phyloP scores from a whole-genome alignment of 2,329 filamentous ascomycete genomes.

The Zasmidium cellare region DNA sequence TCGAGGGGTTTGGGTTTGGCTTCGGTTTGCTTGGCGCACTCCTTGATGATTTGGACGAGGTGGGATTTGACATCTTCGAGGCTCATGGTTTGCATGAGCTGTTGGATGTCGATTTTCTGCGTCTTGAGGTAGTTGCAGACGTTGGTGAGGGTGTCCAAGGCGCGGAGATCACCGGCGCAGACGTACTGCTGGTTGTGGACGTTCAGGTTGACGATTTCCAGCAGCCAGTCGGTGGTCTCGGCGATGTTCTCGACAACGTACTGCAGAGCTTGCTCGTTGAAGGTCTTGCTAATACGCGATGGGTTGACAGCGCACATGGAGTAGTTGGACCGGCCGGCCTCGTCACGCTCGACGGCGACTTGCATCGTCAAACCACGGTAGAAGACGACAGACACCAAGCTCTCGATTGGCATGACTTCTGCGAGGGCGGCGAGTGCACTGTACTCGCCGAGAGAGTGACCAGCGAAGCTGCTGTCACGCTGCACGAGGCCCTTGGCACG shows the following conservation, averaged over 20 bases:
- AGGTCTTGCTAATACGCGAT: constrained; percentile 95
- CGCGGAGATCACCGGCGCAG: constrained; percentile 65
- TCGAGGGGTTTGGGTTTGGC: constrained; percentile 85
- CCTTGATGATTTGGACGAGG: constrained; percentile 85
- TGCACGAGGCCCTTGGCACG: constrained; percentile 94
- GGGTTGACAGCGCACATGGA: constrained; percentile 99
- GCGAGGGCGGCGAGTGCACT: constrained; percentile 93
- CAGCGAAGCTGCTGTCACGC: constrained; percentile 93
- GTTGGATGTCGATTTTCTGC: constrained; percentile 95
- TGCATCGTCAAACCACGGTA: constrained; percentile 99
- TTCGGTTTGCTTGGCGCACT: constrained; percentile 81
- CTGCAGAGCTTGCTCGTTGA: constrained; percentile 95
- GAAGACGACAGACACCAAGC: constrained; percentile 96
- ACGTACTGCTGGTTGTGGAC: constrained; percentile 71
- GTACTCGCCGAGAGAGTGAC: constrained; percentile 97
- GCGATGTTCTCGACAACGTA: constrained; percentile 96
- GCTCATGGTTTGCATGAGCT: constrained; percentile 80
- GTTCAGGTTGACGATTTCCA: constrained; percentile 98
- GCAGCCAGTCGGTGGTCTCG: constrained; percentile 88
- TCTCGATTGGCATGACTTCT: constrained; percentile 99
- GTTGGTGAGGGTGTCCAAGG: constrained; percentile 67
- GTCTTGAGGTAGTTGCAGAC: constrained; percentile 95
- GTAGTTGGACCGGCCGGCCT: constrained; percentile 91
- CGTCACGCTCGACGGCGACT: constrained; percentile 96
- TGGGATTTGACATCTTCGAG: constrained; percentile 90